phyloP scores from a whole-genome alignment of 1,139 yeast genomes.

The Geotrichum restrictum region DNA sequence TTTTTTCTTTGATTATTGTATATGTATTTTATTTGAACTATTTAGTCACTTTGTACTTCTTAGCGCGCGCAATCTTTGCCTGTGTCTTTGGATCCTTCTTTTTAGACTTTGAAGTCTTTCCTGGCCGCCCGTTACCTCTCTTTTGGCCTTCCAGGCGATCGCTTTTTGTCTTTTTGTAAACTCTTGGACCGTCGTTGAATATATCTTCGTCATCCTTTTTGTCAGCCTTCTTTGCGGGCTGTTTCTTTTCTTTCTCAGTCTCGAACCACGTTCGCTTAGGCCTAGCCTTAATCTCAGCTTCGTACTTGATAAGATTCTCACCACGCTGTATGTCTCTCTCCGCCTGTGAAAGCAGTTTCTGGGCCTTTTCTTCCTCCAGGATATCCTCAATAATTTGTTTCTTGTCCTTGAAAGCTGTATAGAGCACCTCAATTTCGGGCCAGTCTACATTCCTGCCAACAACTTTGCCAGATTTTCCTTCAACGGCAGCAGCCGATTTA shows the following conservation, averaged over 20 bases:
- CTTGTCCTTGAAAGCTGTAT: conserved; percentile 57
- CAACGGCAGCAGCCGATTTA: conserved; percentile 51
- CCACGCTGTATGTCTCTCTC: conserved; percentile 89
- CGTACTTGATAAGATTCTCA: conserved; percentile 72
- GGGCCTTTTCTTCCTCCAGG: conserved; percentile 80
- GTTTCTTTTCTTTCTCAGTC: conserved; percentile 64
- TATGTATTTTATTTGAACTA: background rate
- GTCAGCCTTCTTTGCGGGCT: conserved; percentile 49
- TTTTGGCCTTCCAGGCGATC: conserved; percentile 30
- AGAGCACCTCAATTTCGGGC: conserved; percentile 69
- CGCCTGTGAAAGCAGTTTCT: conserved; percentile 78
- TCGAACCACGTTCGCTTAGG: conserved; percentile 98
- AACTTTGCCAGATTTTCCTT: conserved; percentile 44
- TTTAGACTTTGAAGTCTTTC: conserved; percentile 46
- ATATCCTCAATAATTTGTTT: conserved; percentile 65
- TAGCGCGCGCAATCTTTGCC: conserved; percentile 25
- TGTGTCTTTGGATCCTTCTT: conserved; percentile 20
- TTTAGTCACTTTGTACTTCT: conserved; percentile 46
- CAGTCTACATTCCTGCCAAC: conserved; percentile 85
- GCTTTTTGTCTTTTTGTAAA: conserved; percentile 34
- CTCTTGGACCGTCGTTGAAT: conserved; percentile 30
- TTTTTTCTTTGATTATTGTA: background rate
- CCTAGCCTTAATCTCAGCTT: conserved; percentile 77
- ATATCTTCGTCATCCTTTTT: conserved; percentile 53
- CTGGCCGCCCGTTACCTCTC: conserved; percentile 19